Percentiles rank a stretch among this genome's conserved stretches.
Conservation (phyloP, 2,329 filamentous ascomycete species). For the Cadophora gregata region DNA sequence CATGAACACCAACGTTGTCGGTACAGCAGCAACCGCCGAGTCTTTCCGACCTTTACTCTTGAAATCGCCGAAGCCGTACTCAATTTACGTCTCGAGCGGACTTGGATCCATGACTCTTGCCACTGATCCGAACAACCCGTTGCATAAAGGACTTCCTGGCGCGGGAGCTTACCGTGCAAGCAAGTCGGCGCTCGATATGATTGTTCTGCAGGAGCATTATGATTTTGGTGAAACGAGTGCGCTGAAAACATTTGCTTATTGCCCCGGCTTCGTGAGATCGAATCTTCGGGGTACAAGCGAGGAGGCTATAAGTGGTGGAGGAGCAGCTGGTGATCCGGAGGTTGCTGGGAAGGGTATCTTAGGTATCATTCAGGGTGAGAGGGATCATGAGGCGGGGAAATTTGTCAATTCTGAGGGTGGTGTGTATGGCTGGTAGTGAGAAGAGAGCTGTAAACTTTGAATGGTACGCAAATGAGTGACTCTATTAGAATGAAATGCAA, state of each 20-base stretch:
- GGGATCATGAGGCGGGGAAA: neutral
- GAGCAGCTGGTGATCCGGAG: neutral
- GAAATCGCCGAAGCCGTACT: neutral
- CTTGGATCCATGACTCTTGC: neutral
- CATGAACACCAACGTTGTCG: neutral
- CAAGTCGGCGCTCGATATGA: neutral
- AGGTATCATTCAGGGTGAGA: neutral
- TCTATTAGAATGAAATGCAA: neutral
- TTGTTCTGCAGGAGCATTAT: constrained; percentile 5
- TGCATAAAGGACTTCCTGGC: neutral
- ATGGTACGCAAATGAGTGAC: too few species aligned
- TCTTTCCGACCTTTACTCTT: neutral
- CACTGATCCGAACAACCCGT: neutral
- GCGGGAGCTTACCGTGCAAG: neutral
- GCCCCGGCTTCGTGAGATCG: neutral
- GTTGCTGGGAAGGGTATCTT: neutral
- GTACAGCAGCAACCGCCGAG: neutral
- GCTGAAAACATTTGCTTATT: constrained; percentile 4
- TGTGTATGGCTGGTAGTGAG: neutral
- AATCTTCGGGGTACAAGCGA: neutral
- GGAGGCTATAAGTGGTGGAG: neutral
- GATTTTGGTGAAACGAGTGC: neutral
- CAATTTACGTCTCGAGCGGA: neutral
- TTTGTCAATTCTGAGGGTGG: constrained; percentile 6
- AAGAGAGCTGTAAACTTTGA: neutral